Conservation (phyloP, 495 filamentous ascomycete genomes). For the Bathelium albidoporum region DNA sequence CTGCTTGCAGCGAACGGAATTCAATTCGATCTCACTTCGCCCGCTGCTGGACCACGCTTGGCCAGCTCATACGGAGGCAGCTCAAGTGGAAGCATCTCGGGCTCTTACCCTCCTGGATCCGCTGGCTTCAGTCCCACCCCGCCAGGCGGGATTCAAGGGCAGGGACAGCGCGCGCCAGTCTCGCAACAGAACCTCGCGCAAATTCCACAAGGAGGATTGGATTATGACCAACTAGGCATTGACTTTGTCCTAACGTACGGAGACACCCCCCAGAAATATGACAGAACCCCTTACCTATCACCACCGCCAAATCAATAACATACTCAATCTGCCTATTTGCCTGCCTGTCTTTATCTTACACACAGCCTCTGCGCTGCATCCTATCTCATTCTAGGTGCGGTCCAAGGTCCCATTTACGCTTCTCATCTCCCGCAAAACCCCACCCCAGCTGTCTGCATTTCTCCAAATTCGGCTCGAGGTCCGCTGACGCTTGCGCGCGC, state of each 20-base stretch:
- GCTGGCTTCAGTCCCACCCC: slow-evolving; percentile 33
- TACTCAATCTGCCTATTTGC: too few relatives aligned
- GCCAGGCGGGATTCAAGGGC: slow-evolving; percentile 12
- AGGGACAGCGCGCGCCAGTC: slow-evolving; percentile 15
- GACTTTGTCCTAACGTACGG: slow-evolving; percentile 94
- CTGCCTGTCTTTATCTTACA: not conserved
- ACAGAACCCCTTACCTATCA: slow-evolving; percentile 49
- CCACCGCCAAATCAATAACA: slow-evolving; percentile 45
- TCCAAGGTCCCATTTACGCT: not conserved
- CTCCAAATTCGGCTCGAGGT: slow-evolving; percentile 3
- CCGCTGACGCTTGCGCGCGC: slow-evolving; percentile 13
- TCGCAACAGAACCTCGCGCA: slow-evolving; percentile 13
- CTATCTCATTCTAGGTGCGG: slow-evolving; percentile 15
- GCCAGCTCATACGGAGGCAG: slow-evolving; percentile 28
- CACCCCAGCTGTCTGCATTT: not conserved
- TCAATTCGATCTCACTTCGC: slow-evolving; percentile 32
- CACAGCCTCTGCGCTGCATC: slow-evolving; percentile 28
- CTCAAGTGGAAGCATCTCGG: slow-evolving; percentile 45
- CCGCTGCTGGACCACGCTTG: slow-evolving; percentile 17
- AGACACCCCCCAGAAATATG: slow-evolving; percentile 3
- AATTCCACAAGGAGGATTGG: slow-evolving; percentile 37
- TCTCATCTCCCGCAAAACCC: not conserved
- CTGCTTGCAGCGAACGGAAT: slow-evolving; percentile 68
- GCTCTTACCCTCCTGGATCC: slow-evolving; percentile 39
- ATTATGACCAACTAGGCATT: slow-evolving; percentile 82